Evolutionary conservation across 352 stramenopile species (phyloP), one percentile per base, ranked within the genome.

Genomic region (Peronospora farinosa): DNA sequence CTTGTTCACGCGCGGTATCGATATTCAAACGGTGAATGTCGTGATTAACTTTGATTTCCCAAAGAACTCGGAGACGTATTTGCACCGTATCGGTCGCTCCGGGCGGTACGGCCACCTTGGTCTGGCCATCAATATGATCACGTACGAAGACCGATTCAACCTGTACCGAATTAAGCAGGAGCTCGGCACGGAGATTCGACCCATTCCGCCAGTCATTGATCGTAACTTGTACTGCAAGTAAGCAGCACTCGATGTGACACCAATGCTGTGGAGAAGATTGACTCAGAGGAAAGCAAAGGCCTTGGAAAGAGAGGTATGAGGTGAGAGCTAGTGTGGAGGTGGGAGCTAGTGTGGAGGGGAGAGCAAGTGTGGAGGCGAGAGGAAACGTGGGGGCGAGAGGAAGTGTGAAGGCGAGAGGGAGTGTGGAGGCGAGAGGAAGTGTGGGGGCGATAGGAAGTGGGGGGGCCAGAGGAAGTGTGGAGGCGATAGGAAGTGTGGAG

Each of bases 1-100:
- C 62, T 74, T 99, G 39, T 99, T 99, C 67, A 98, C 96, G 43
- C 89, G 97, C 47, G 97, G 97, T 67, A 99, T 99, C 50, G 97
- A 99, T 67, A 98, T 99, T 68, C 95, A 99, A 75, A 97, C 92
- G 44, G 97, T 99, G 16, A 99, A 99, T 65, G 96, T 99, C n/a
- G 97, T 99, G 31, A 99, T 99, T 74, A 99, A 99, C 77, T 99
- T 99, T 68, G 97, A 99, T 76, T 99, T 99, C 67, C 97, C 97
- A 10, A 98, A 98, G 72, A 99, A 98, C 73, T 97, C 88, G 21
- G 96, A 99, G 73, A 99, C 96, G 16, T 99, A 99, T 54, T 76
- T 99, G 39, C 97, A 99, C 67, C 91, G 97, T 40, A 99, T 99
- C 57, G 97, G 97, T 58, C 84, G 97, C 40, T 98, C 95, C 9